Evolutionary conservation across 2,329 filamentous ascomycete species (phyloP).

Genomic region (Hypoxylon sp.): DNA sequence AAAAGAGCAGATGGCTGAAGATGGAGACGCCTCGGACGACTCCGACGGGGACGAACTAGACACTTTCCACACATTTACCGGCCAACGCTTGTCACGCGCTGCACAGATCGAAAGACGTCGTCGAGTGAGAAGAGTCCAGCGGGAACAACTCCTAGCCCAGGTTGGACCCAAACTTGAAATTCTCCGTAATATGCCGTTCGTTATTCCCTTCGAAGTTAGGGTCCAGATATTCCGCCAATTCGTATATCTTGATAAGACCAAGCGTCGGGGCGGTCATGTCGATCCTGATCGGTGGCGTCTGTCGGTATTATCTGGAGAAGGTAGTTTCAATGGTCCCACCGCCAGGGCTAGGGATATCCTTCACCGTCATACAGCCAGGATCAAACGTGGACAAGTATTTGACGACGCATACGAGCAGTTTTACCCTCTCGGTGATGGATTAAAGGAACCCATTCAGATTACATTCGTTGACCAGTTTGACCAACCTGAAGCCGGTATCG

Average conservation of each 20-base stretch:
- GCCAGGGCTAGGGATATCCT: constrained; percentile 58
- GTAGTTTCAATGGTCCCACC: constrained; percentile 45
- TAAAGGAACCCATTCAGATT: constrained; percentile 97
- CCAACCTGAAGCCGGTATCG: constrained; percentile 90
- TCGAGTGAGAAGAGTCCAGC: constrained; percentile 75
- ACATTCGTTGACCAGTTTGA: constrained; percentile 95
- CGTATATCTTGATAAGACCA: constrained; percentile 84
- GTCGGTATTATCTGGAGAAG: constrained; percentile 64
- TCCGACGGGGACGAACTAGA: constrained; percentile 50
- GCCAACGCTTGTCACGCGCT: constrained; percentile 73
- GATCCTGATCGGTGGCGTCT: constrained; percentile 84
- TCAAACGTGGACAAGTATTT: constrained; percentile 84
- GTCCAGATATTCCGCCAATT: constrained; percentile 96
- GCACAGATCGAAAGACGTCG: constrained; percentile 75
- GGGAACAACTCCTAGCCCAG: constrained; percentile 80
- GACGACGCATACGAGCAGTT: constrained; percentile 89
- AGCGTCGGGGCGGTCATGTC: constrained; percentile 75
- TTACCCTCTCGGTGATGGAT: constrained; percentile 81
- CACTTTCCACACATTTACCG: constrained; percentile 60
- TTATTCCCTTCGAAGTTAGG: constrained; percentile 91
- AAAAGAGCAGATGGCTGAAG: constrained; percentile 76
- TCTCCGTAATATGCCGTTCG: constrained; percentile 95
- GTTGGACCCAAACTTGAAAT: constrained; percentile 91
- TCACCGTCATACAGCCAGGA: constrained; percentile 80
- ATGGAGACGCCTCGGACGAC: constrained; percentile 70